Evolutionary conservation across 345 rosid genomes (phyloP).

Genomic region (Eucalyptus fibrosa): DNA sequence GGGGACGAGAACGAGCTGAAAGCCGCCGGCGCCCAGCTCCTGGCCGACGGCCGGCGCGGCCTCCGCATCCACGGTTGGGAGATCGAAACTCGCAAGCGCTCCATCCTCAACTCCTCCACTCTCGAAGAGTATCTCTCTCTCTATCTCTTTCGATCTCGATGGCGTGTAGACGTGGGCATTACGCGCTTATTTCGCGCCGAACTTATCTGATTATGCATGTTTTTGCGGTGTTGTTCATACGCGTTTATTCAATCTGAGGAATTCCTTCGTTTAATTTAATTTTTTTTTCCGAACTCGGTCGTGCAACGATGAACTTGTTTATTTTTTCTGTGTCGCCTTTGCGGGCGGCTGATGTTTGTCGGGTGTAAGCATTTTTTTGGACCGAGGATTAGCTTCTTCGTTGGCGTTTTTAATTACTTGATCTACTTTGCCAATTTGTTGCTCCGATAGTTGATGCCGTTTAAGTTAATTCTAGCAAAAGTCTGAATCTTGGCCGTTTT

Average conservation of each 20-base stretch:
- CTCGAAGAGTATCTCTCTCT: conserved; percentile 20
- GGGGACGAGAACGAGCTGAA: conserved; percentile 60
- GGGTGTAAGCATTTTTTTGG: background rate
- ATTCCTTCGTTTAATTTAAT: background rate
- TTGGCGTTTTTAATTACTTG: background rate
- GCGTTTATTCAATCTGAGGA: background rate
- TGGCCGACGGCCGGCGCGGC: conserved; percentile 58
- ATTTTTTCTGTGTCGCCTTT: background rate
- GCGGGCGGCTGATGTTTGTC: background rate
- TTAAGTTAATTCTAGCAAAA: background rate
- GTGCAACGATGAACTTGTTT: background rate
- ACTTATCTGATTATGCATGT: background rate
- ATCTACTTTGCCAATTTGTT: background rate
- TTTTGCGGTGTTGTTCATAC: background rate
- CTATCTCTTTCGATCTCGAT: background rate
- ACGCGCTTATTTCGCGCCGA: background rate
- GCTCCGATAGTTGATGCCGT: background rate
- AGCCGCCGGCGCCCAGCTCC: conserved; percentile 57
- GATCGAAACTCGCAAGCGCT: conserved; percentile 57
- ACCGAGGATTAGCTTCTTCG: background rate
- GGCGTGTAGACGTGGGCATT: background rate
- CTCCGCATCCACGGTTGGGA: conserved; percentile 70
- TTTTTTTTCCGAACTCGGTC: background rate
- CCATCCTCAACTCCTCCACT: conserved; percentile 70
- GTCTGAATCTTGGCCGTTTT: background rate